These are phyloP conservation scores for Periconia macrospinosa DNA, from an alignment of 2,329 filamentous ascomycete genomes.

Conservation along the genomic window DNA sequence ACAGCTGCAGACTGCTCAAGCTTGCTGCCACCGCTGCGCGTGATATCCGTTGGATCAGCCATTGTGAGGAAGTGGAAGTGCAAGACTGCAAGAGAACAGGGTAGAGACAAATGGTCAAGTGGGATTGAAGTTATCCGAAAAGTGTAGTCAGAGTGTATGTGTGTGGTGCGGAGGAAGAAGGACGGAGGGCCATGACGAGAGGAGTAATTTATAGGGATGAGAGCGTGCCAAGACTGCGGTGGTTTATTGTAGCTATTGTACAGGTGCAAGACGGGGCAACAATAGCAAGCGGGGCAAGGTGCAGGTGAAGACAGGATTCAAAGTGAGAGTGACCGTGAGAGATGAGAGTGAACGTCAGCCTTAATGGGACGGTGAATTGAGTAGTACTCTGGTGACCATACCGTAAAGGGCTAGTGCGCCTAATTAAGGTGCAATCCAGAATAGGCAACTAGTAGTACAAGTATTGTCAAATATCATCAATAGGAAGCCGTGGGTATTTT, in stretches of 20 bases:
- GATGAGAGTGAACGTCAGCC: no score
- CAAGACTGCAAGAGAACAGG: not conserved
- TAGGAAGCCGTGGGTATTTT: no score
- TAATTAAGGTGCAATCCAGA: no score
- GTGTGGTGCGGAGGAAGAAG: conserved; percentile 12
- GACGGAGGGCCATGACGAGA: conserved; percentile 18
- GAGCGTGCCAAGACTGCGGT: not conserved
- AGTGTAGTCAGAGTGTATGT: conserved; percentile 17
- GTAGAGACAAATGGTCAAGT: not conserved
- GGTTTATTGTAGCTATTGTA: no score
- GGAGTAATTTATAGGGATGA: not conserved
- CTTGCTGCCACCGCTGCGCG: not conserved
- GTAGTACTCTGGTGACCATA: no score
- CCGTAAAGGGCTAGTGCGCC: no score
- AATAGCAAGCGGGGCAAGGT: conserved; percentile 9
- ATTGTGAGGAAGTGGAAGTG: not conserved
- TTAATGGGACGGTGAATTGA: no score
- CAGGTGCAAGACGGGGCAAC: not conserved
- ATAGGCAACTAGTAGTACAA: no score
- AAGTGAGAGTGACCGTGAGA: no score
- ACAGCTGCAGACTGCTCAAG: not conserved
- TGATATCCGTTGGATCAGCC: not conserved
- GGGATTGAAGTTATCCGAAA: not conserved
- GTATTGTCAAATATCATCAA: no score
- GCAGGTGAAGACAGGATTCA: not conserved